Base-by-base conservation (phyloP, 1,284 basidiomycete species). In the Tetrapyrgos nigripes region DNA sequence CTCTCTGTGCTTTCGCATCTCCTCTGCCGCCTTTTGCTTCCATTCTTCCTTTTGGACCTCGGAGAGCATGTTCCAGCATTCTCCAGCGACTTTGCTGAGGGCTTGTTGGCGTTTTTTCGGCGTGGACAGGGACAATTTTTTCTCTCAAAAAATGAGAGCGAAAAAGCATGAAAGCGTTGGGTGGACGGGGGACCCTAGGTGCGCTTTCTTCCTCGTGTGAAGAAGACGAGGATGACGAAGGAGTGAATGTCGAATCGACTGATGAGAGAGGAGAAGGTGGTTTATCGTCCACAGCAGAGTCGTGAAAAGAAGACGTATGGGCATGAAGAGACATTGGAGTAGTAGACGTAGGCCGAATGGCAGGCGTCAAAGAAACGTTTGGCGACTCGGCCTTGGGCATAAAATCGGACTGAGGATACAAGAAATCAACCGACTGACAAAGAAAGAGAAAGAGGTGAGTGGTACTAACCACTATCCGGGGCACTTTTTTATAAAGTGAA, bases 121-220 rank as follows among this genome's bases (percentile, higher is more conserved):
- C 67, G 26, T 73, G 57, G 19, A 66, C 58, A 2, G 79, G 77
- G 24, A 82, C 74, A 1, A 61, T 46, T 5, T 62, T 53, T 9
- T 67, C 71, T 64, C 83, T 84, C 33, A 92, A 77, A 47, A 90
- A 83, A 64, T 91, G 83, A 14, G 90, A 91, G 50, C 93, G 86
- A 72, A 87, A 95, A 56, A 95, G 79, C 71, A 91, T 87, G 72
- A 90, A 91, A 11, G 89, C 86, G 66, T 91, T 91, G 21, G 86
- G 79, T 0, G 88, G 85, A 4, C 89, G 80, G 57, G 86, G 85
- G 58, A 87, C 79, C 60, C 76, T 54, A 19, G 50, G 51, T 37
- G 26, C 28, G 21, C 14, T 28, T 43, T 8, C 60, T 10, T 62
- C 56, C 26, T 63, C 62, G 1, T 64, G 63, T 23, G 65, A 62